phyloP scores from a whole-genome alignment of 208 protist species.

The Naegleria lovaniensis region DNA sequence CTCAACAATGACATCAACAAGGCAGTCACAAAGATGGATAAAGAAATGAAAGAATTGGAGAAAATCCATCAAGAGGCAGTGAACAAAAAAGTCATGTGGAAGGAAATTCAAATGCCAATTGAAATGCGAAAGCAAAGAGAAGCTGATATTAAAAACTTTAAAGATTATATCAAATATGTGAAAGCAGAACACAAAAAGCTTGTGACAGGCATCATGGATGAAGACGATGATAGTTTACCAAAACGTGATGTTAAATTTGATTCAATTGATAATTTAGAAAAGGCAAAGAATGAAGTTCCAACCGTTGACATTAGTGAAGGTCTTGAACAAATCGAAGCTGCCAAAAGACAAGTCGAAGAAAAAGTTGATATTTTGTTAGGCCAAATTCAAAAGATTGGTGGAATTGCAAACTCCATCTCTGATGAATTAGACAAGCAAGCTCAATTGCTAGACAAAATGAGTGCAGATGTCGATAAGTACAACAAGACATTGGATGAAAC shows the following conservation, averaged over 20 bases:
- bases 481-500: not conserved
- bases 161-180: slow-evolving; percentile 8
- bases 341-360: not conserved
- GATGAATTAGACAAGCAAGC: not conserved
- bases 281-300: not conserved
- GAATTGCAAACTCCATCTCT: not conserved
- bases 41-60: slow-evolving; percentile 13
- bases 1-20: slow-evolving; percentile 11
- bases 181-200: slow-evolving; percentile 3
- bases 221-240: not conserved
- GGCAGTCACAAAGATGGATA: not conserved
- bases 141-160: slow-evolving; percentile 6
- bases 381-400: not conserved
- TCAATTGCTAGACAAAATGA: slow-evolving; percentile 10
- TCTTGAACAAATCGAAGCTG: slow-evolving; percentile 7
- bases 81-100: not conserved
- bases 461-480: not conserved
- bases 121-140: slow-evolving; percentile 3
- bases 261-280: not conserved
- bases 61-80: not conserved
- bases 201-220: not conserved
- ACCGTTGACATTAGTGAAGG: slow-evolving; percentile 10
- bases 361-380: not conserved
- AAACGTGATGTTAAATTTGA: not conserved
- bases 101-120: not conserved